phyloP scores from a whole-genome alignment of 345 rosid species.

The Eutrema japonicum region DNA sequence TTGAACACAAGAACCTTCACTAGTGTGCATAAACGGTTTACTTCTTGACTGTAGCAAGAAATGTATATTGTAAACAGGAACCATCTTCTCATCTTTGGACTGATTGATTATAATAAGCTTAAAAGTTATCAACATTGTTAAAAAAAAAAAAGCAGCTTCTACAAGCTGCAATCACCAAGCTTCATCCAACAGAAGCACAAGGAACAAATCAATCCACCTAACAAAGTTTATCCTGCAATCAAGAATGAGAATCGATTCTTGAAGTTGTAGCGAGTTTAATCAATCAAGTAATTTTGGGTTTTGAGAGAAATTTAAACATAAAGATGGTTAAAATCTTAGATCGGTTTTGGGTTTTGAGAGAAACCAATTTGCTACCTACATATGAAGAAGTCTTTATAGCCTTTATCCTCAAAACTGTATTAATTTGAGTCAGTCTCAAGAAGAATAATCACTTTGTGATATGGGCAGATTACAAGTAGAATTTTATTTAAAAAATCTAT shows the following conservation, averaged over 20 bases:
- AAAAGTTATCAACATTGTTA: conserved; percentile 71
- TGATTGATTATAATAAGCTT: conserved; percentile 51
- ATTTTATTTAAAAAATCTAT: not conserved
- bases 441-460: conserved; percentile 9
- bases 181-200: conserved; percentile 48
- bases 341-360: not conserved
- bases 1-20: conserved; percentile 37
- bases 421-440: conserved; percentile 5
- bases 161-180: conserved; percentile 66
- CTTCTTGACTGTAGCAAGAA: conserved; percentile 71
- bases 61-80: conserved; percentile 52
- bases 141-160: conserved; percentile 59
- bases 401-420: not conserved
- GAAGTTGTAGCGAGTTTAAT: too few species aligned
- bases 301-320: not conserved
- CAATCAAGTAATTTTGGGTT: not conserved
- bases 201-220: conserved; percentile 1
- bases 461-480: not conserved
- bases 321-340: not conserved
- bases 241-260: too few species aligned
- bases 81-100: conserved; percentile 58
- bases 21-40: conserved; percentile 48
- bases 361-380: not conserved
- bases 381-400: too few species aligned
- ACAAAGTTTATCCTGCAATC: not conserved